Conservation (phyloP, 2,329 filamentous ascomycete genomes). For the Aspergillus brunneoviolaceus region DNA sequence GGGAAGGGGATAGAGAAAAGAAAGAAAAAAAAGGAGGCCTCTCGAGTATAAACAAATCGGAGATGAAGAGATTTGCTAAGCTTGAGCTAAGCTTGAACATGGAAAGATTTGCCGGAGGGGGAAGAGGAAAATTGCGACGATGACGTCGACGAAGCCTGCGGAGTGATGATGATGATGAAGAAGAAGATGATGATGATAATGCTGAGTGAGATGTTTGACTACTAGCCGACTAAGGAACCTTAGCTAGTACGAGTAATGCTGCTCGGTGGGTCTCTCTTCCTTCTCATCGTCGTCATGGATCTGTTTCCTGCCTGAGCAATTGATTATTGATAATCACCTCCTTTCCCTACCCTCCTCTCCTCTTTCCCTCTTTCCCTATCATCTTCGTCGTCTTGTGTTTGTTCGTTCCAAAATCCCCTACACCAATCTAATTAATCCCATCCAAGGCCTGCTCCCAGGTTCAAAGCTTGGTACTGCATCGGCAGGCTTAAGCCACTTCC, state of each 20-base stretch:
- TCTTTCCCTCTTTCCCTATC: neutral
- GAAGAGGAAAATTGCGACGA: neutral
- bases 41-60: too few species aligned
- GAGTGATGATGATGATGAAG: neutral
- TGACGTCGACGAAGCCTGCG: slow-evolving; percentile 9
- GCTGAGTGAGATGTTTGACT: neutral
- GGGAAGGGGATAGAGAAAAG: too few species aligned
- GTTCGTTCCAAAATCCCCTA: too few species aligned
- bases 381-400: neutral
- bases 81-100: neutral
- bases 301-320: neutral
- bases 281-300: neutral
- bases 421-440: neutral
- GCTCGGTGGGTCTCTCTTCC: neutral
- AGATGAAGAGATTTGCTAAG: neutral
- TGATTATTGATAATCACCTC: neutral
- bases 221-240: neutral
- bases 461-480: neutral
- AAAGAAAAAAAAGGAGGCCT: too few species aligned
- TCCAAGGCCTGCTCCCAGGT: neutral
- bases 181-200: too few species aligned
- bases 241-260: too few species aligned
- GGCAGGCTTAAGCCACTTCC: slow-evolving; percentile 16
- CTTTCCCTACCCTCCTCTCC: neutral
- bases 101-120: neutral